Base-by-base conservation (phyloP, 2,329 filamentous ascomycete species). In the Fusarium penzigii region DNA sequence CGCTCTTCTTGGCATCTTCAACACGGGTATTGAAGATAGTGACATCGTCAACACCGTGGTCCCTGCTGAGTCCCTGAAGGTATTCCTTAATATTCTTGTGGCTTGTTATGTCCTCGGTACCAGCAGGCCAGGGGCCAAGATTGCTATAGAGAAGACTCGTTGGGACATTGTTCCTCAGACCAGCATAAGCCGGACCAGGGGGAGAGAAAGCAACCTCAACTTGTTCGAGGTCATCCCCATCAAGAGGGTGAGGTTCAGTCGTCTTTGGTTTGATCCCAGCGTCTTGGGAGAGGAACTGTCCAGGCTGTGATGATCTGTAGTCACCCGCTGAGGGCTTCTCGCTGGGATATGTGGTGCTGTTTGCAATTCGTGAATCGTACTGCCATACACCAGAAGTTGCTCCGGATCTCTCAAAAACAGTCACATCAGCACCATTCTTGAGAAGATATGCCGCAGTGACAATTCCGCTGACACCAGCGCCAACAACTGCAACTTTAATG, bases 121-220 rank as follows among this genome's bases (percentile, higher is more conserved):
- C 81, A 6, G 77, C 68, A 0, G 84, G 83, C 80, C 86, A 90
- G 0, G 63, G 55, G 4, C 70, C 65, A 2, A 80, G 66, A 9
- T 68, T 71, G 51, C 70, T 77, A 40, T 69, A 66, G 69, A 80
- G 73, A 3, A 79, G 61, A 17, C 67, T 76, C n/a, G 86, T 84
- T 0, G 89, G 87, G 4, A 92, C 87, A 62, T 93, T 94, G 36
- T 88, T 90, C 64, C 86, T 86, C 8, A 92, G 72, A 3, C 79
- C 78, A 6, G 68, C 70, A 52, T 80, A 71, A 79, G 82, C 74
- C 77, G 91, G 72, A 1, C 68, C 69, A 0, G 67, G 69, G 25
- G 50, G 59, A 1, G 63, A 58, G 40, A 65, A 65, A 1, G 59
- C 44, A 6, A 56, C 45, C 13, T 55, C 42, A 1, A 58, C 42